Percentiles rank a stretch among this genome's conserved stretches.
phyloP scores from a whole-genome alignment of 2,329 filamentous ascomycete genomes.

The Lecanicillium sp. region DNA sequence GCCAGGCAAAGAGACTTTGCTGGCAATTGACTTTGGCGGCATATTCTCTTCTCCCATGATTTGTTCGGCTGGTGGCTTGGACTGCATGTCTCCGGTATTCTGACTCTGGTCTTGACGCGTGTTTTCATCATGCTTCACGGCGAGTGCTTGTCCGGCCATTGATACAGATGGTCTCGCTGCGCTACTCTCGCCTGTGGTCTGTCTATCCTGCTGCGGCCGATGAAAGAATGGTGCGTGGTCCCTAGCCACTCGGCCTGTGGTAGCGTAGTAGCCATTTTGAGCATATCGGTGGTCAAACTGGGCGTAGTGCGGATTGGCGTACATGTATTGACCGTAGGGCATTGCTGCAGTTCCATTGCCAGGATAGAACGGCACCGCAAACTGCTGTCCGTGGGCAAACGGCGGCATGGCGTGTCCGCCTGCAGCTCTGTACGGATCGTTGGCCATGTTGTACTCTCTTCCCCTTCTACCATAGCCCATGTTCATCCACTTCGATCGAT shows the following conservation, averaged over 20 bases:
- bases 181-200: no score
- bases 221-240: background rate
- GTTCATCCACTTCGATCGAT: conserved; percentile 24
- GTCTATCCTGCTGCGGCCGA: background rate
- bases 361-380: no score
- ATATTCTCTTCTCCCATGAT: conserved; percentile 5
- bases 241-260: no score
- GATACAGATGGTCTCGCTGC: no score
- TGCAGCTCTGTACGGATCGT: no score
- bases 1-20: no score
- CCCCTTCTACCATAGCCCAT: no score
- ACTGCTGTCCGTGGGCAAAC: background rate
- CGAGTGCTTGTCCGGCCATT: background rate
- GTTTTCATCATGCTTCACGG: background rate
- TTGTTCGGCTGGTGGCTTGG: conserved; percentile 22
- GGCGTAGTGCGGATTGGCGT: background rate
- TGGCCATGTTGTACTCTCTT: no score
- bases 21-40: no score
- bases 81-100: conserved; percentile 11
- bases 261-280: background rate
- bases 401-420: conserved; percentile 1
- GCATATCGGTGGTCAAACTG: conserved; percentile 1
- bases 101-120: conserved; percentile 1
- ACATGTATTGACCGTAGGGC: background rate
- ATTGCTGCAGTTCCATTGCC: no score